phyloP scores from a whole-genome alignment of 305 asterid species.

The Stenogyne calaminthoides region DNA sequence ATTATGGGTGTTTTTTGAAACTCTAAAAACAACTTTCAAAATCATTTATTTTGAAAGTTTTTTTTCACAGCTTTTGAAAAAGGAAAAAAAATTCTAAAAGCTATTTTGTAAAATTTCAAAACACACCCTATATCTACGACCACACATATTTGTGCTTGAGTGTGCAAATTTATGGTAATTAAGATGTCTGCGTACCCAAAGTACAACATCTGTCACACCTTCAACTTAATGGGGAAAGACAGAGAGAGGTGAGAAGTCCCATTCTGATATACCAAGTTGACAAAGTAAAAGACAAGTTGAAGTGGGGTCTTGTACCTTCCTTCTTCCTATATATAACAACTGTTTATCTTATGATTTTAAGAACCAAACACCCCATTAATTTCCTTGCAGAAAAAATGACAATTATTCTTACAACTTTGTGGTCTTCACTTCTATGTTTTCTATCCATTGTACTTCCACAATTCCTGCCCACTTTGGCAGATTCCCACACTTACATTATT shows the following conservation, averaged over 20 bases:
- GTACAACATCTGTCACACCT: background rate
- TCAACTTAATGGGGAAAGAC: constrained; percentile 26
- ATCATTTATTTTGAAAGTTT: too few relatives aligned
- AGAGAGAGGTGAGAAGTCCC: too few relatives aligned
- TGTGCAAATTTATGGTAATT: background rate
- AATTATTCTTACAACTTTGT: constrained; percentile 16
- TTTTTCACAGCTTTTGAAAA: too few relatives aligned
- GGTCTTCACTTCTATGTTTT: constrained; percentile 27
- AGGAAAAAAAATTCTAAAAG: too few relatives aligned
- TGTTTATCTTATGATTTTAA: background rate
- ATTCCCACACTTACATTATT: constrained; percentile 45
- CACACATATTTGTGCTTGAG: background rate
- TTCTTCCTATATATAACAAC: constrained; percentile 27
- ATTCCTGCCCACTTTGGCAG: constrained; percentile 27
- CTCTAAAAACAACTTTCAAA: too few relatives aligned
- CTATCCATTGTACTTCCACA: constrained; percentile 26
- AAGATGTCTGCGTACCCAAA: background rate
- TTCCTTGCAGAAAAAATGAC: constrained; percentile 40
- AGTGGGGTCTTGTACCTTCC: constrained; percentile 32
- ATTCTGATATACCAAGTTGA: constrained; percentile 22
- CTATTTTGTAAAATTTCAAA: too few relatives aligned
- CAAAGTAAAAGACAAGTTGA: constrained; percentile 34
- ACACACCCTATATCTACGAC: too few relatives aligned
- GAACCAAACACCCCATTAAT: background rate
- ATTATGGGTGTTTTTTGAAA: too few relatives aligned